Conservation (phyloP, 2,329 filamentous ascomycete species). For the Epicoccum nigrum region DNA sequence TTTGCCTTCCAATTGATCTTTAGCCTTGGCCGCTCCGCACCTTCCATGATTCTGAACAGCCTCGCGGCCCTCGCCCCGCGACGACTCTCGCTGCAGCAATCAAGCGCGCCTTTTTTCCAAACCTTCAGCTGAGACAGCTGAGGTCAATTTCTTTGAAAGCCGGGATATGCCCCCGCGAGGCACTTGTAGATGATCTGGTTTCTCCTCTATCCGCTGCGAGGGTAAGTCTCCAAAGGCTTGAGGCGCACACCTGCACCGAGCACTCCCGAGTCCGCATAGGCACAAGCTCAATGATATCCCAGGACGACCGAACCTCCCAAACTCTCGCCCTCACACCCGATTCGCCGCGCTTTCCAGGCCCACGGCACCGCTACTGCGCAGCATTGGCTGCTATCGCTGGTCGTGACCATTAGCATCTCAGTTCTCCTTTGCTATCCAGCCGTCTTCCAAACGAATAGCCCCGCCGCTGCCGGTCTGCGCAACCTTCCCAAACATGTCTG, state of each 20-base stretch:
- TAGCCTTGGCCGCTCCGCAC: conserved; percentile 15
- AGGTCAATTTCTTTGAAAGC: conserved; percentile 11
- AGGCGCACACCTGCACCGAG: conserved; percentile 3
- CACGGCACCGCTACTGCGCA: conserved; percentile 74
- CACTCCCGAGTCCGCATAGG: conserved; percentile 4
- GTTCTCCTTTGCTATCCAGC: conserved; percentile 75
- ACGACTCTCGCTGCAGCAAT: conserved; percentile 23
- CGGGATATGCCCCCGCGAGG: conserved; percentile 34
- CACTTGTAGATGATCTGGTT: conserved; percentile 70
- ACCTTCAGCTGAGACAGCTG: conserved; percentile 27
- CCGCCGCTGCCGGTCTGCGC: conserved; percentile 72
- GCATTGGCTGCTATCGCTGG: conserved; percentile 75
- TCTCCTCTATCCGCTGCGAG: conserved; percentile 76
- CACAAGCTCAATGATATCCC: conserved; percentile 18
- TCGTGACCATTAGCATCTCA: conserved; percentile 74
- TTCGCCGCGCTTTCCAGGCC: conserved; percentile 68
- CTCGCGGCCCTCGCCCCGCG: conserved; percentile 25
- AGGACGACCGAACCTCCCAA: conserved; percentile 77
- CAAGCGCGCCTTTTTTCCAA: conserved; percentile 36
- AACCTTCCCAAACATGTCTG: conserved; percentile 80
- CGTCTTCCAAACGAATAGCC: conserved; percentile 75
- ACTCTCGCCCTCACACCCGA: conserved; percentile 67
- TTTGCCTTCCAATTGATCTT: not conserved
- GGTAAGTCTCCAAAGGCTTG: conserved; percentile 59
- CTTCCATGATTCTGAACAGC: conserved; percentile 24